Percentiles rank a stretch among this genome's conserved stretches.
phyloP scores from a whole-genome alignment of 306 rosid genomes.

The peach (Prunus persica) region Prunus_persica_NCBIv2 NC_034013.1:12167501-12168000 shows the following conservation, averaged over 20 bases:
- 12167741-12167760: slow-evolving; percentile 80
- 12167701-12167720: slow-evolving; percentile 83
- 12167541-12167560: slow-evolving; percentile 31
- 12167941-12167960: background rate
- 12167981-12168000: slow-evolving; percentile 2
- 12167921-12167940: background rate
- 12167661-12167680: slow-evolving; percentile 60
- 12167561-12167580: slow-evolving; percentile 31
- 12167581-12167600: slow-evolving; percentile 34
- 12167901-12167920: slow-evolving; percentile 53
- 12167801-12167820: slow-evolving; percentile 47
- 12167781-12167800: slow-evolving; percentile 65
- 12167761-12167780: slow-evolving; percentile 63
- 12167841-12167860: slow-evolving; percentile 49
- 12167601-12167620: slow-evolving; percentile 31
- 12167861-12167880: slow-evolving; percentile 53
- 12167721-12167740: slow-evolving; percentile 89
- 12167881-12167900: slow-evolving; percentile 52
- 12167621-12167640: slow-evolving; percentile 28
- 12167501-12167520: slow-evolving; percentile 49
- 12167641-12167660: slow-evolving; percentile 40
- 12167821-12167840: slow-evolving; percentile 60
- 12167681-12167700: slow-evolving; percentile 64
- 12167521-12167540: slow-evolving; percentile 29
- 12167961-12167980: background rate